phyloP scores from a whole-genome alignment of 129 eudicot genomes.

The Artemisia tridentata region DNA sequence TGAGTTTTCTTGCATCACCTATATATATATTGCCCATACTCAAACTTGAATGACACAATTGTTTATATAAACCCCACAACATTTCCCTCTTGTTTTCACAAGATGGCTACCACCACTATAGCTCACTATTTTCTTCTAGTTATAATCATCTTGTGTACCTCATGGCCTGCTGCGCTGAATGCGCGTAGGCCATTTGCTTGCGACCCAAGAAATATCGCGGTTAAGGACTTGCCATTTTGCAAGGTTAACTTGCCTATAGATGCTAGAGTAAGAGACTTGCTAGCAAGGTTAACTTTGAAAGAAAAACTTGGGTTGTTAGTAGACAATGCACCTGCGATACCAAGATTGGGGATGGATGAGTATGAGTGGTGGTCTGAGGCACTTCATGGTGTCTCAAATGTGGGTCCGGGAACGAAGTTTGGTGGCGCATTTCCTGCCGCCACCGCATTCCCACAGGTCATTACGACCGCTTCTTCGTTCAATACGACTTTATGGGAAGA shows the following conservation, averaged over 20 bases:
- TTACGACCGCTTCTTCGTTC: constrained; percentile 78
- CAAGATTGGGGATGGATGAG: constrained; percentile 56
- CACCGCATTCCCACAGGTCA: constrained; percentile 88
- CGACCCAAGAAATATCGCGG: constrained; percentile 37
- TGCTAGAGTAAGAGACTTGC: constrained; percentile 57
- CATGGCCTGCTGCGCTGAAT: constrained; percentile 12
- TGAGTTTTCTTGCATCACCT: constrained; percentile 19
- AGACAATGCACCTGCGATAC: constrained; percentile 57
- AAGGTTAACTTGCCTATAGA: constrained; percentile 28
- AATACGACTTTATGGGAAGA: constrained; percentile 78
- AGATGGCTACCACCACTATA: constrained; percentile 28
- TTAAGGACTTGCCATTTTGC: constrained; percentile 52
- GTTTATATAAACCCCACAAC: constrained; percentile 22
- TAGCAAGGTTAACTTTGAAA: constrained; percentile 52
- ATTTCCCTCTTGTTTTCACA: constrained; percentile 4
- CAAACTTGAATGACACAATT: constrained; percentile 16
- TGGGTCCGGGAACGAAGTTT: constrained; percentile 72
- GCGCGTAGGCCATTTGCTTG: constrained; percentile 59
- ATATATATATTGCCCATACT: constrained; percentile 20
- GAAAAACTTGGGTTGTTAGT: constrained; percentile 63
- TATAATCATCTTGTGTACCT: constrained; percentile 11
- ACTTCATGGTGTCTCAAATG: constrained; percentile 81
- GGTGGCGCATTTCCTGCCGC: constrained; percentile 85
- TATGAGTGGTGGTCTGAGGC: constrained; percentile 95
- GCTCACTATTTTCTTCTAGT: constrained; percentile 1